phyloP scores from a whole-genome alignment of 805 yeast species.

The Jamesozyma lodderae region DNA sequence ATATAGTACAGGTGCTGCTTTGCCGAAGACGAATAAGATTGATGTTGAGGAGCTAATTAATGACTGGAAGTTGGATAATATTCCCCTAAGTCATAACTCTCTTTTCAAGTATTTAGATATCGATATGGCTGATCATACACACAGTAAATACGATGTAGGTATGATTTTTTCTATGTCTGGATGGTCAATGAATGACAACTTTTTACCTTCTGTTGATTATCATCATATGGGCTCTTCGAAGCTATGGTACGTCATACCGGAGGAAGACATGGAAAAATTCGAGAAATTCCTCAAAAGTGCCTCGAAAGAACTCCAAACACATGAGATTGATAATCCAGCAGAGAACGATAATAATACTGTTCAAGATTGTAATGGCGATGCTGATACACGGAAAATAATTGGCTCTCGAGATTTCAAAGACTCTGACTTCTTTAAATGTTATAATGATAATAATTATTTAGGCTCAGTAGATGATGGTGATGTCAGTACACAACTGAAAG shows the following conservation, averaged over 20 bases:
- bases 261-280: slow-evolving; percentile 42
- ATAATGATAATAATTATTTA: slow-evolving; percentile 32
- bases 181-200: slow-evolving; percentile 57
- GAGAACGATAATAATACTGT: background rate
- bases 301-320: slow-evolving; percentile 22
- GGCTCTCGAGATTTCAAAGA: slow-evolving; percentile 4
- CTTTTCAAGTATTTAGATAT: slow-evolving; percentile 38
- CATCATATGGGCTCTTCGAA: slow-evolving; percentile 47
- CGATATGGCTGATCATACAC: slow-evolving; percentile 35
- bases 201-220: slow-evolving; percentile 43
- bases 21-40: slow-evolving; percentile 16
- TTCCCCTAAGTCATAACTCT: slow-evolving; percentile 43
- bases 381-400: background rate
- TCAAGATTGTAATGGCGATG: background rate
- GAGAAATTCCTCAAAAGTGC: slow-evolving; percentile 28
- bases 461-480: too few species aligned
- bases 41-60: slow-evolving; percentile 8
- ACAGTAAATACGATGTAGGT: slow-evolving; percentile 41
- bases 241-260: slow-evolving; percentile 57
- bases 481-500: background rate
- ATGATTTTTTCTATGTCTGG: slow-evolving; percentile 46
- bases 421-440: slow-evolving; percentile 46
- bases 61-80: slow-evolving; percentile 53
- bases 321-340: slow-evolving; percentile 33
- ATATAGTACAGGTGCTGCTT: slow-evolving; percentile 35